Evolutionary conservation across 2,329 filamentous ascomycete species (phyloP), one percentile per base, ranked within the genome.

Genomic region (Anisogramma anomala): DNA sequence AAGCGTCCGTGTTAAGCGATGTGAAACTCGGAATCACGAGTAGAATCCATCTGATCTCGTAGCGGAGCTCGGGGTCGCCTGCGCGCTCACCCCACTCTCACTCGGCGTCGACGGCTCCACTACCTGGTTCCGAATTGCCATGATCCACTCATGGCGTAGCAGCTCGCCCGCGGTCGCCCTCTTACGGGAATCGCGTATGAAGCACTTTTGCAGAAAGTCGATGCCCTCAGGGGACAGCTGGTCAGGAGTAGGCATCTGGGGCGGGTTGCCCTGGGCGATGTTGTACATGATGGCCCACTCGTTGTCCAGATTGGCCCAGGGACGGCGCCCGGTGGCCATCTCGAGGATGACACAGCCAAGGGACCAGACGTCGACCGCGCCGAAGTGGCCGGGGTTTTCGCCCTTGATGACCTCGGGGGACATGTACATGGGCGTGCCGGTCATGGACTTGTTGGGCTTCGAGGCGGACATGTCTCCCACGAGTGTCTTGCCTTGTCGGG

Each of bases 281-380:
- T 96, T 96, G 72, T 95, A 98, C 91, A 98, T 98, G 65, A 98
- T 96, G 31, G 91, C 91, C 87, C 88, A 98, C 62, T 98, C 91
- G 58, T 98, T 98, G 66, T 98, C 91, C 34, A 96, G 77, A 49
- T 82, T 86, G 19, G 87, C 86, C 91, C 91, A 98, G 1, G 91
- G 91, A 13, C 89, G 79, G 48, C 87, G 77, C 15, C 91, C 91
- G 0, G 91, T 98, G 3, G 86, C 86, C 89, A 98, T 96, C 62
- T 98, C 91, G 31, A 95, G 74, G 50, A 98, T 85, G 27, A 98
- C 91, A 57, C 91, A 98, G 40, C 91, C 89, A 3, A 98, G 72
- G 3, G 88, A 95, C 89, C 89, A 98, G 47, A 96, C 80, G 57
- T 98, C 89, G 33, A 93, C 86, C 3, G 88, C 81, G 28, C 88